Evolutionary conservation across 2,329 filamentous ascomycete genomes (phyloP), one percentile per base, ranked within the genome.

Genomic region (Neofusicoccum umdonicola): DNA sequence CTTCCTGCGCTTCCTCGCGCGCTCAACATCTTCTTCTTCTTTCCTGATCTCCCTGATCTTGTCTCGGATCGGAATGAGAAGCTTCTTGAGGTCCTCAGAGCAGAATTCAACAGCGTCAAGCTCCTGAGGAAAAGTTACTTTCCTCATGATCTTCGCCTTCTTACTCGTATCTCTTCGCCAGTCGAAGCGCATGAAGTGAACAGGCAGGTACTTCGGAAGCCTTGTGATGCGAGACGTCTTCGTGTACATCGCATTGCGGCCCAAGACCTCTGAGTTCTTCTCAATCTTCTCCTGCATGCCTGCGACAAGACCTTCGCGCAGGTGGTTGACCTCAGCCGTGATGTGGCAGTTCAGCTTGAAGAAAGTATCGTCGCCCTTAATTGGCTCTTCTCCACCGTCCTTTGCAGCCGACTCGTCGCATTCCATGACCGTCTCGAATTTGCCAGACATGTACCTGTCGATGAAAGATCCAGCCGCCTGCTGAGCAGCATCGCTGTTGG

Each of bases 91-190:
- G 62, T 95, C 90, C 31, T 98, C 93, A 12, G 93, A 94, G 78
- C 95, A 99, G 79, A 97, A 97, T 75, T 99, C 95, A 22, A 96
- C 88, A 44, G 92, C 88, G 73, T 99, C 95, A 39, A 99, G 83
- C 78, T 99, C 95, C 58, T 91, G 88, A 6, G 94, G 94, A 76
- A 99, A 99, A 0, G 92, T 94, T 65, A 99, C 95, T 80, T 98
- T 99, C 76, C 93, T 91, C 91, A 99, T 94, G 71, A 99, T 99
- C 85, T 99, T 99, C 69, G 94, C 93, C 84, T 99, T 99, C 83
- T 98, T 98, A 78, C 96, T 90, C 3, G 92, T 93, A 70, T 96
- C 92, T 52, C 90, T 88, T 75, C 96, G 94, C 95, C 95, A 99
- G 82, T 94, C 97, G 81, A 99, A 99, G 68, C 95, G 92, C 64